These are phyloP conservation scores for Plasmodium gonderi DNA, from an alignment of 169 alveolate genomes.

Conservation along the genomic window DNA sequence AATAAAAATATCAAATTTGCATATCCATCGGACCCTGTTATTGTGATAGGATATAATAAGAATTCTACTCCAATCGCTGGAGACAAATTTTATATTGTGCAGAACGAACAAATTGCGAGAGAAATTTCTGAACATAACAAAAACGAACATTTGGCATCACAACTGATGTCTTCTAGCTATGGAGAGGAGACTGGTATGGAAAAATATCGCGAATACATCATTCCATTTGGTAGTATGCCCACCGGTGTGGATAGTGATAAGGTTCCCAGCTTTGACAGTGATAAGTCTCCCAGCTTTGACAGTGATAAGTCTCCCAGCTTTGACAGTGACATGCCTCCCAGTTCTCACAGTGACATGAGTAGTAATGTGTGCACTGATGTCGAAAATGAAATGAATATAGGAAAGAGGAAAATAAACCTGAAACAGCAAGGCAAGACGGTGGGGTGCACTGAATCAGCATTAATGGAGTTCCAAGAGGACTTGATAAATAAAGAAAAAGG, in stretches of 20 bases:
- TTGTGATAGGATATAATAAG: conserved; percentile 44
- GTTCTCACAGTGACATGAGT: no score
- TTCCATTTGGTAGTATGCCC: not conserved
- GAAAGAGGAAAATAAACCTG: no score
- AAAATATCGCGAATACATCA: conserved; percentile 8
- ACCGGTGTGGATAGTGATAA: not conserved
- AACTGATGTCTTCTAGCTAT: not conserved
- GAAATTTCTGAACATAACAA: conserved; percentile 45
- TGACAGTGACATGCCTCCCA: no score
- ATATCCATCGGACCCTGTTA: conserved; percentile 60
- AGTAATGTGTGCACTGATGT: no score
- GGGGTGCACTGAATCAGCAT: no score
- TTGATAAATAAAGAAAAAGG: no score
- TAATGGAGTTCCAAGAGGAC: no score
- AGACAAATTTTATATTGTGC: conserved; percentile 28
- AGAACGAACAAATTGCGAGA: conserved; percentile 28
- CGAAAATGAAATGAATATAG: no score
- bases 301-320: no score
- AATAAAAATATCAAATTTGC: conserved; percentile 62
- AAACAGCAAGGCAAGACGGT: no score
- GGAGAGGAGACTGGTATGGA: not conserved
- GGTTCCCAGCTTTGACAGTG: no score
- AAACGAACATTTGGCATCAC: not conserved
- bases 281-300: no score
- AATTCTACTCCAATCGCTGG: conserved; percentile 62